A percentile compares a stretch with the other conserved stretches of the same genome.
Evolutionary conservation across 495 filamentous ascomycete genomes (phyloP).

Genomic region (Neurospora sublineolata): DNA sequence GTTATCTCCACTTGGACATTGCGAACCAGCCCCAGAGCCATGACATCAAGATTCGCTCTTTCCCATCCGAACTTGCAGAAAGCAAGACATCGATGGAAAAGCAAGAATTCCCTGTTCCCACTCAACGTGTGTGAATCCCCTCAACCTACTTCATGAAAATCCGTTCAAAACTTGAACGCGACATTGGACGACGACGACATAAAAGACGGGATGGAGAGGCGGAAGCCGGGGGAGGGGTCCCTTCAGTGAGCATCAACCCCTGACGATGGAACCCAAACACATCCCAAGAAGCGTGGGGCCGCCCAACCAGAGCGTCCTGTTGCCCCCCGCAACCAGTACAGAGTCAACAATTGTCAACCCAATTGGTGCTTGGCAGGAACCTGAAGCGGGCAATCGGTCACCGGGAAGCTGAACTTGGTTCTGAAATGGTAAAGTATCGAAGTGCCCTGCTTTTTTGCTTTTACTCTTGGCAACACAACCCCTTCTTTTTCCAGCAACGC

Average conservation of each 20-base stretch:
- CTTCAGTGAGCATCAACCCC: neutral
- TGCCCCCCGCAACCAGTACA: constrained; percentile 4
- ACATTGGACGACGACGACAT: neutral
- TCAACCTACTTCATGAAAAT: neutral
- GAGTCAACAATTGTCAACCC: neutral
- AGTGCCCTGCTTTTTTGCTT: neutral
- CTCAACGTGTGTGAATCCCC: neutral
- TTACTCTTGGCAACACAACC: neutral
- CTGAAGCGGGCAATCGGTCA: neutral
- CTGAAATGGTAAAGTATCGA: neutral
- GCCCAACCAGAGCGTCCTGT: neutral
- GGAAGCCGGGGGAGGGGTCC: neutral
- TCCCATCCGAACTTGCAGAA: neutral
- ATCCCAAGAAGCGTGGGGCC: neutral
- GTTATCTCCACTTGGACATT: neutral
- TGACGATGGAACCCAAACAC: neutral
- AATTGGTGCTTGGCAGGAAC: neutral
- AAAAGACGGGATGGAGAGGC: neutral
- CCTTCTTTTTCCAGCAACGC: neutral
- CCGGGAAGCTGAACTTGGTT: neutral
- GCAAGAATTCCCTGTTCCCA: neutral
- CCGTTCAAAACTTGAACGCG: neutral
- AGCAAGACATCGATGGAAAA: neutral
- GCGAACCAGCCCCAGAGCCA: neutral
- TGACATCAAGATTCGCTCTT: neutral